Conservation (phyloP, 73 alveolate species). For the Paramecium primaurelia region DNA sequence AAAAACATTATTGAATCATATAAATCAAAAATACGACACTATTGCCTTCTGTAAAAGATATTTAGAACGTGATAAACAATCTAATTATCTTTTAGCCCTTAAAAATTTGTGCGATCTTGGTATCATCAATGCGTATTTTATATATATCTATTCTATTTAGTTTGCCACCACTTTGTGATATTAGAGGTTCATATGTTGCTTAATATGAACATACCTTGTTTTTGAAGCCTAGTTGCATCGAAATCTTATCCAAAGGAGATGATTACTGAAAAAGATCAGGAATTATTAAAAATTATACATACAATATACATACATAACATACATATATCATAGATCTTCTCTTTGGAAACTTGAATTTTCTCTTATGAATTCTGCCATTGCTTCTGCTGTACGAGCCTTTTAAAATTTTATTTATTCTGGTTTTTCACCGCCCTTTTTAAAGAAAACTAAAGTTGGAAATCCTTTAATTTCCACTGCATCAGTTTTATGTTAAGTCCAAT, state of each 20-base stretch:
- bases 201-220: conserved; percentile 94
- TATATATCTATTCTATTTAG: neutral
- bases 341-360: neutral
- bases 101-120: conserved; percentile 87
- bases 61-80: conserved; percentile 91
- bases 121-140: conserved; percentile 78
- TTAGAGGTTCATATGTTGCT: conserved; percentile 90
- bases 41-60: conserved; percentile 96
- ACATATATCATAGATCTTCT: conserved; percentile 5
- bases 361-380: neutral
- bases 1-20: conserved; percentile 80
- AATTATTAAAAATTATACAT: neutral
- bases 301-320: neutral
- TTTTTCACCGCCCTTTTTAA: conserved; percentile 54
- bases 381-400: neutral
- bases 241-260: conserved; percentile 93
- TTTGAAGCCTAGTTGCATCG: conserved; percentile 94
- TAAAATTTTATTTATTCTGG: neutral
- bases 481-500: conserved; percentile 85
- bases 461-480: conserved; percentile 87
- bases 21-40: conserved; percentile 87
- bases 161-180: conserved; percentile 73
- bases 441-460: conserved; percentile 93
- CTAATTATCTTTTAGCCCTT: conserved; percentile 82
- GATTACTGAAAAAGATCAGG: conserved; percentile 76